These are phyloP conservation scores for Vaccinium darrowii DNA, from an alignment of 148 eudicot species.

Conservation along the genomic window DNA sequence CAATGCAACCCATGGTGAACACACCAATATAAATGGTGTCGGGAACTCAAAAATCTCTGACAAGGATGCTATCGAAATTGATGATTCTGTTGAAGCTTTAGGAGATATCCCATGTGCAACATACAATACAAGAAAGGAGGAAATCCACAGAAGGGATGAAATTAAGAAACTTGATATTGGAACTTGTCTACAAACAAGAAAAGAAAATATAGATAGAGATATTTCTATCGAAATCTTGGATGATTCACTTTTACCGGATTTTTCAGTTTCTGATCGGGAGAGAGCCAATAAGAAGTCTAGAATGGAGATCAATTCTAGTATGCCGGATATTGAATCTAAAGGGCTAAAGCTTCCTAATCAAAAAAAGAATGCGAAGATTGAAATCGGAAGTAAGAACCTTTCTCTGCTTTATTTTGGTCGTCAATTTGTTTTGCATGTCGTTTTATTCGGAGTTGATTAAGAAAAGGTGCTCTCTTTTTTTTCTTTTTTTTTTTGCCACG, in stretches of 20 bases:
- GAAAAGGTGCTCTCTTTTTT: too few relatives aligned
- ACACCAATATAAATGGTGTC: too few relatives aligned
- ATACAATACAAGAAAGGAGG: background rate
- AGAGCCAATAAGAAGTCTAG: background rate
- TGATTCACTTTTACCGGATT: background rate
- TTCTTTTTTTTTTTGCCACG: too few relatives aligned
- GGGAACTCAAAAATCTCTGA: background rate
- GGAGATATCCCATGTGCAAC: background rate
- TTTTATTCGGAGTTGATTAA: background rate
- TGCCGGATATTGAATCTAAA: background rate
- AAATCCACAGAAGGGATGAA: background rate
- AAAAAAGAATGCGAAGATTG: background rate
- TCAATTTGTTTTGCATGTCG: background rate
- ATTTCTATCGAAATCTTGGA: background rate
- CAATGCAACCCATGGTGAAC: background rate
- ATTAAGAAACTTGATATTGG: background rate
- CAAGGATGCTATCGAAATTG: background rate
- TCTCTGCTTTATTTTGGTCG: too few relatives aligned
- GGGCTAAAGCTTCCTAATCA: background rate
- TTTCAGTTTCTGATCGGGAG: background rate
- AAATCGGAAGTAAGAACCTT: slow-evolving; percentile 2
- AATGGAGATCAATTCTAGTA: background rate
- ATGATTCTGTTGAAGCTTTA: background rate
- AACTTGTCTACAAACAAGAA: background rate
- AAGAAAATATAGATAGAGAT: background rate